Conservation (phyloP, 805 yeast species). For the Candida methanosorbosa region DNA sequence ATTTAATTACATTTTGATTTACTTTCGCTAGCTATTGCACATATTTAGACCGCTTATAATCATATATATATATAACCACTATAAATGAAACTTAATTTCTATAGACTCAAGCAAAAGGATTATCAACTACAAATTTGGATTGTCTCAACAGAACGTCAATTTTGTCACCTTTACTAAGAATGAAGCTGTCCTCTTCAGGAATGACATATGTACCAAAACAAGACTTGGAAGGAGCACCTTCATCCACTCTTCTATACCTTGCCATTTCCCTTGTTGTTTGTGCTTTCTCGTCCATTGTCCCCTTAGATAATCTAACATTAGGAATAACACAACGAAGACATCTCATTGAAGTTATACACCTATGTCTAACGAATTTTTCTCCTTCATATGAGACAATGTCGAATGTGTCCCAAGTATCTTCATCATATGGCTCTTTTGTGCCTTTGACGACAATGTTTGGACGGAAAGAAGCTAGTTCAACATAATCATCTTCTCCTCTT, state of each 20-base stretch:
- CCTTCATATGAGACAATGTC: constrained; percentile 7
- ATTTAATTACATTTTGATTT: too few relatives aligned
- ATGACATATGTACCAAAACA: constrained; percentile 21
- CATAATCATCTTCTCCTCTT: constrained; percentile 5
- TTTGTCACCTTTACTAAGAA: constrained; percentile 15
- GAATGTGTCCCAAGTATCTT: constrained; percentile 18
- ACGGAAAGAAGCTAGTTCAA: constrained; percentile 15
- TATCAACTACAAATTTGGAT: constrained; percentile 7
- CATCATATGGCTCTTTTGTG: constrained; percentile 15
- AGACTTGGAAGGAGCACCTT: constrained; percentile 12
- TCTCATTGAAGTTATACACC: constrained; percentile 16
- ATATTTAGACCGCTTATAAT: too few relatives aligned
- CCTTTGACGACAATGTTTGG: constrained; percentile 17
- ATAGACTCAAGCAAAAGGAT: constrained; percentile 9
- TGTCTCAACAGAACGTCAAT: constrained; percentile 13
- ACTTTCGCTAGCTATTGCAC: too few relatives aligned
- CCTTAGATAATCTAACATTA: constrained; percentile 14
- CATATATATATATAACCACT: too few relatives aligned
- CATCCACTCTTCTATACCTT: constrained; percentile 21
- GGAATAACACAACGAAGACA: constrained; percentile 22
- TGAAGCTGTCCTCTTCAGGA: constrained; percentile 13
- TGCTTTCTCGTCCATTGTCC: constrained; percentile 13
- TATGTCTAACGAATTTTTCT: constrained; percentile 2
- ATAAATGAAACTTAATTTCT: too few relatives aligned
- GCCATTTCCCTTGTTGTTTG: constrained; percentile 16